Evolutionary conservation across 257 asterid species (phyloP), one percentile per base, ranked within the genome.

Genomic region (Pogostemon cablin): DNA sequence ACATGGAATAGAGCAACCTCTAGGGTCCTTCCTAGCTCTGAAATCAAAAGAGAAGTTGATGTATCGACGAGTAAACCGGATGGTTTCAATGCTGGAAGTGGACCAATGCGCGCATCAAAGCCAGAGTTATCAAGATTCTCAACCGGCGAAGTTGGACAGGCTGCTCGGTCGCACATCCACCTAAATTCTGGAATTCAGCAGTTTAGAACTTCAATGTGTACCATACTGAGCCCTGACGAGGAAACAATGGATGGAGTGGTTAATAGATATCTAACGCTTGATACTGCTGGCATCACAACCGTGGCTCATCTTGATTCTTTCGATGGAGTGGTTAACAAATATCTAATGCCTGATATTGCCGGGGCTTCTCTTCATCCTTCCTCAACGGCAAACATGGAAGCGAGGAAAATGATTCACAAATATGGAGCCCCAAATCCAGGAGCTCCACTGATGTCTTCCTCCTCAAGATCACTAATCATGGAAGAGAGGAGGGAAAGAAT

Each of bases 351-450:
- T 38, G 62, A 63, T 3, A 43, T 43, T 2, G 48, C 7, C 11
- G 9, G 48, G 10, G 32, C 32, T 25, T 25, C 32, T 25, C 32
- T 25, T 25, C 32, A 25, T 25, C 12, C 15, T 48, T 48, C 70
- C 69, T 55, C 66, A 54, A 64, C 6, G 43, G 48, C 57, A 39
- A 71, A 68, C 11, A 5, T 12, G 65, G 80, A 75, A 57, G 60
- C 9, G 9, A 71, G 47, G 62, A 71, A 25, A 58, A 11, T 65
- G 75, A 69, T 73, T 47, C 65, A 72, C 50, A 72, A 76, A 37
- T 75, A 74, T 56, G 81, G 83, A 9, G n/a, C 17, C 17, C 54
- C 74, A 53, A 25, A 25, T 25, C 68, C 68, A 34, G 68, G 40
- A 49, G 17, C 78, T 66, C 65, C 77, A 62, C 52, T 52, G 32